These are phyloP conservation scores for Fusarium newnesense DNA, from an alignment of 2,329 filamentous ascomycete species.

Conservation along the genomic window DNA sequence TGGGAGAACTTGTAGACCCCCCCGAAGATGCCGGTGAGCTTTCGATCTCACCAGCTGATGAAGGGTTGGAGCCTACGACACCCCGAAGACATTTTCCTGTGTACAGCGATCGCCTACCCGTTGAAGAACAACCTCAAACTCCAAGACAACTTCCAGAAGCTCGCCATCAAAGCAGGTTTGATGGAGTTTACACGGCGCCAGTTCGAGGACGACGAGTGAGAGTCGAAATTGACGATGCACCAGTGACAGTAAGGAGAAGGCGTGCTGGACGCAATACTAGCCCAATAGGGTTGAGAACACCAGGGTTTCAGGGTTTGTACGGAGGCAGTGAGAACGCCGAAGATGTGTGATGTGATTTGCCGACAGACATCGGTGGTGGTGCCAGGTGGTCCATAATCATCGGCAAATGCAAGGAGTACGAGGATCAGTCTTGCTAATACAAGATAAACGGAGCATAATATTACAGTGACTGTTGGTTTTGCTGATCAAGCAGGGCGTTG, in stretches of 20 bases:
- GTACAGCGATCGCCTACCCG: conserved; percentile 34
- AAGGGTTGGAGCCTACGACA: neutral
- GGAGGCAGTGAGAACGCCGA: conserved; percentile 61
- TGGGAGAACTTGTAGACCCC: neutral
- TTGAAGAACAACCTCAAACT: conserved; percentile 36
- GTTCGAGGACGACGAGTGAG: conserved; percentile 19
- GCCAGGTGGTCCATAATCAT: conserved; percentile 4
- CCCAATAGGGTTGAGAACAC: conserved; percentile 52
- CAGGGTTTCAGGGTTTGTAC: conserved; percentile 59
- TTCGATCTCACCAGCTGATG: neutral
- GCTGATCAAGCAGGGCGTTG: neutral
- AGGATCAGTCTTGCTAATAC: conserved; percentile 10
- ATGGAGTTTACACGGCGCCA: conserved; percentile 36
- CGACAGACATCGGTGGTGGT: conserved; percentile 9
- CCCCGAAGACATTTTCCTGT: conserved; percentile 25
- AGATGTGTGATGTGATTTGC: conserved; percentile 44
- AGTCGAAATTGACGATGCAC: neutral
- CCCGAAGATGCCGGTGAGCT: neutral
- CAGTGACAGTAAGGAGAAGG: neutral
- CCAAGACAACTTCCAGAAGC: conserved; percentile 40
- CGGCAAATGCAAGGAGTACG: conserved; percentile 4
- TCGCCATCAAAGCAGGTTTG: conserved; percentile 40
- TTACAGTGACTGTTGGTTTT: neutral
- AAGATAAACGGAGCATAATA: conserved; percentile 7
- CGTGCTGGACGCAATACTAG: conserved; percentile 46